Conservation (phyloP, 805 yeast genomes). For the Saccharomycopsis sp. region DNA sequence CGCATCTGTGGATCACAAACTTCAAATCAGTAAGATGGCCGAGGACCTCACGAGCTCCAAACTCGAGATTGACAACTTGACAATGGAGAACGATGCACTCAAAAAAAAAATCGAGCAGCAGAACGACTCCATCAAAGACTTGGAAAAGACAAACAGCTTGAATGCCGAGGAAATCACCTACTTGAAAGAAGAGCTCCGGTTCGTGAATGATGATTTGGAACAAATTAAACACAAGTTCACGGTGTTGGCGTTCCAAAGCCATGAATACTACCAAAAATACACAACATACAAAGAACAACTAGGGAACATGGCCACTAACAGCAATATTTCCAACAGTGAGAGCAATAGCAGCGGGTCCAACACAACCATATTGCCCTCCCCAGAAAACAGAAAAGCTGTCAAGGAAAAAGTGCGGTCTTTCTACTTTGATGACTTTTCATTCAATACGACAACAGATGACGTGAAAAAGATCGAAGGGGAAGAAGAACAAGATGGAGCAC, state of each 20-base stretch:
- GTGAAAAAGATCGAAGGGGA: neutral
- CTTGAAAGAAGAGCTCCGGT: constrained; percentile 6
- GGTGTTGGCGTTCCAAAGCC: constrained; percentile 15
- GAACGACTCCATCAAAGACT: constrained; percentile 1
- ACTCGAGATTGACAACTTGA: neutral
- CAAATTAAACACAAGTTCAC: constrained; percentile 17
- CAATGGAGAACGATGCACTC: neutral
- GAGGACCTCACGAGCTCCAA: constrained; percentile 7
- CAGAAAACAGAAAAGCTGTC: neutral
- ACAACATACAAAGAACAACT: neutral
- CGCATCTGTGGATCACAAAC: neutral
- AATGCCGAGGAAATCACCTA: neutral
- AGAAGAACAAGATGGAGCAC: neutral
- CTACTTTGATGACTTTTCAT: constrained; percentile 8
- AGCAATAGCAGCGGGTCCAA: neutral
- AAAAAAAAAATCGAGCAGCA: neutral
- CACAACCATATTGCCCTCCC: neutral
- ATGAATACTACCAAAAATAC: constrained; percentile 7
- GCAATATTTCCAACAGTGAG: constrained; percentile 4
- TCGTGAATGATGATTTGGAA: constrained; percentile 13
- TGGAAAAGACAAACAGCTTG: neutral
- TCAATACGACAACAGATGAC: constrained; percentile 5
- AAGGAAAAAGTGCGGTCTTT: constrained; percentile 1
- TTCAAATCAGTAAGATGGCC: neutral
- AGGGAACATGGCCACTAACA: neutral